phyloP scores from a whole-genome alignment of 768 basidiomycete genomes.

The Lanmaoa pseudosensibilis region DNA sequence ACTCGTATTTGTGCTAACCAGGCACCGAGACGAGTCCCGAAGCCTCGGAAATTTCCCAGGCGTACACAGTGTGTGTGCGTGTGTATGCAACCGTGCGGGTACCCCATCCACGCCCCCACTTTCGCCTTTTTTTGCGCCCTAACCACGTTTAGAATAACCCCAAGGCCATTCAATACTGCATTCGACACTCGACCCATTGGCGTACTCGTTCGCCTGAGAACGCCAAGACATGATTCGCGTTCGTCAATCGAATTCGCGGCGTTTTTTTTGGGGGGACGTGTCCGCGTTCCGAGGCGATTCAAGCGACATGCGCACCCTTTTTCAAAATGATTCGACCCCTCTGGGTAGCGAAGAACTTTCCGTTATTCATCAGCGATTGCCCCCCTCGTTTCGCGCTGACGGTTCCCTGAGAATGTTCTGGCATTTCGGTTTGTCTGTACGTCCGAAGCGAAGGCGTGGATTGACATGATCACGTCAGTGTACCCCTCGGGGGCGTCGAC shows the following conservation, averaged over 20 bases:
- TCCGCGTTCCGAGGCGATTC: not conserved
- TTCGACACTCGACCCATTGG: not conserved
- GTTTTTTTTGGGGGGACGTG: not conserved
- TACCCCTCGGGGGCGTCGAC: not conserved
- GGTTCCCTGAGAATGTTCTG: not conserved
- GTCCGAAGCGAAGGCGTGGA: not conserved
- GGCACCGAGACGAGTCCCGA: conserved; percentile 17
- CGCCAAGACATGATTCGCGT: conserved; percentile 1
- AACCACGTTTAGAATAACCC: not conserved
- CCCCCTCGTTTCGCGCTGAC: not conserved
- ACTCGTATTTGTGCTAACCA: conserved; percentile 10
- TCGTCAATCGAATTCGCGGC: not conserved
- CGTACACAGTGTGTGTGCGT: not conserved
- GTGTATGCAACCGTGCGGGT: not conserved
- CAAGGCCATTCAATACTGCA: not conserved
- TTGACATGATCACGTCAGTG: not conserved
- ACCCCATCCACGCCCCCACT: not conserved
- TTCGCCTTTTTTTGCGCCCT: not conserved
- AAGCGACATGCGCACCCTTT: not conserved
- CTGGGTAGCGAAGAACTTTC: not conserved
- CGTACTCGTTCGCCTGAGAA: not conserved
- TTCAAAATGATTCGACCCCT: not conserved
- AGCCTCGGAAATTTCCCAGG: conserved; percentile 5
- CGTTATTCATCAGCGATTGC: not conserved
- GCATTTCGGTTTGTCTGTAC: not conserved